Conservation (phyloP, 169 alveolate species). For the Toxoplasma gondii region DNA sequence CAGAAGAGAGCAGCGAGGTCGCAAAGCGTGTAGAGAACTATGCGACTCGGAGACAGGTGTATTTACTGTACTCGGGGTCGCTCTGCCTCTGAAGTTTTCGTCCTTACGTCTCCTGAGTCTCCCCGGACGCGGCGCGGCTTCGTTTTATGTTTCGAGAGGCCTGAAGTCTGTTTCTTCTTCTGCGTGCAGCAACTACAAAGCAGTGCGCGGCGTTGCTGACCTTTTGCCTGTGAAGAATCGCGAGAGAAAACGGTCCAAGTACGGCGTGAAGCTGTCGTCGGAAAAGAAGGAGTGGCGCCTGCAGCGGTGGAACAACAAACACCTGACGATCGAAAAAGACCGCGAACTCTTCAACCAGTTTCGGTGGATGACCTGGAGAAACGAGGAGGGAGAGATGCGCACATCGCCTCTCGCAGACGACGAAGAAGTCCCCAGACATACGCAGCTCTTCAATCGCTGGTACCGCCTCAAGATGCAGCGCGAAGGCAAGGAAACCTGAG, state of each 20-base stretch:
- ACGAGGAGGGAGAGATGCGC: not conserved
- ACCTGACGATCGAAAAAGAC: conserved; percentile 36
- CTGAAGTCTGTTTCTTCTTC: not conserved
- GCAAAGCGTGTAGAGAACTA: too few relatives aligned
- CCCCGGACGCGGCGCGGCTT: too few relatives aligned
- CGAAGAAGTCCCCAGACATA: conserved; percentile 38
- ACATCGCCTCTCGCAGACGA: not conserved
- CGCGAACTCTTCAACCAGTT: conserved; percentile 48
- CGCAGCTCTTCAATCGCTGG: conserved; percentile 35
- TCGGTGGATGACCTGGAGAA: conserved; percentile 62
- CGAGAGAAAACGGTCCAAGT: conserved; percentile 36
- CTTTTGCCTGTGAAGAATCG: conserved; percentile 86
- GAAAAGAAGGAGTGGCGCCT: conserved; percentile 58
- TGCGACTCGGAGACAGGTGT: too few relatives aligned
- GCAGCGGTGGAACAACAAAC: conserved; percentile 46
- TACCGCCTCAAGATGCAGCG: conserved; percentile 36
- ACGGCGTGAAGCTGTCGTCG: conserved; percentile 59
- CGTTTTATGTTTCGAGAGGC: too few relatives aligned
- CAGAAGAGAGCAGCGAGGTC: too few relatives aligned
- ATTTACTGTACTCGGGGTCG: too few relatives aligned
- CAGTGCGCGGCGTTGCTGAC: conserved; percentile 84
- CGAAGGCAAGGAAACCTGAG: conserved; percentile 1
- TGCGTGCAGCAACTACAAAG: conserved; percentile 75
- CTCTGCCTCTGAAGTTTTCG: too few relatives aligned
- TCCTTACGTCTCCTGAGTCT: too few relatives aligned